phyloP scores from a whole-genome alignment of 345 rosid genomes.

The Acer negundo region DNA sequence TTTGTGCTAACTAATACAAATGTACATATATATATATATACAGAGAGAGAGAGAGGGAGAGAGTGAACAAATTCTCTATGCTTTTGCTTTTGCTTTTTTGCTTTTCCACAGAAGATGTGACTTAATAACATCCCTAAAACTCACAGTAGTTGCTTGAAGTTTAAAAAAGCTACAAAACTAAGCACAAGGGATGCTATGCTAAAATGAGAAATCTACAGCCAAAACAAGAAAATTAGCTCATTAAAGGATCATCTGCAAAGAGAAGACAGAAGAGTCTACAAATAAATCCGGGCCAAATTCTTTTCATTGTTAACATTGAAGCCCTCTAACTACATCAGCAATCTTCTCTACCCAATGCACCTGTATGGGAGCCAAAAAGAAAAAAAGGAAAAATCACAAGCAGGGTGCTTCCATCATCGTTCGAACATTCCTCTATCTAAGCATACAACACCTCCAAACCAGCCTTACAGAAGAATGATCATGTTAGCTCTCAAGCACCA shows the following conservation, averaged over 20 bases:
- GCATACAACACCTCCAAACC: background rate
- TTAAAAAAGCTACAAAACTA: background rate
- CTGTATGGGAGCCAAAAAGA: background rate
- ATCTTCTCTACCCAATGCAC: background rate
- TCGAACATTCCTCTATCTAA: background rate
- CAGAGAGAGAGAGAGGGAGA: background rate
- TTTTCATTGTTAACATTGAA: background rate
- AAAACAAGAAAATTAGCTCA: background rate
- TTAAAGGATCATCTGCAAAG: background rate
- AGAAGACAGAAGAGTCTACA: background rate
- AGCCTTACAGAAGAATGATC: background rate
- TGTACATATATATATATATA: too few species aligned
- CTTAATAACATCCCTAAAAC: background rate
- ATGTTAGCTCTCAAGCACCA: background rate
- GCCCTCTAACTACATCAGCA: background rate
- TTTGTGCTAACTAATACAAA: too few species aligned
- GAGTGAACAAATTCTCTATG: background rate
- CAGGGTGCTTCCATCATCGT: background rate
- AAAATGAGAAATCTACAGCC: background rate
- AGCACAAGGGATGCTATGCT: slow-evolving; percentile 4
- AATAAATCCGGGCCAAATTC: background rate
- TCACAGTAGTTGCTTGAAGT: too few species aligned
- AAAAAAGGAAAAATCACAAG: background rate
- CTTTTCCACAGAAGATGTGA: background rate
- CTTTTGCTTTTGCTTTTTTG: background rate